Percentiles rank a stretch among this genome's conserved stretches.
Evolutionary conservation across 495 filamentous ascomycete genomes (phyloP).

Genomic region (Aspergillus ostianus): DNA sequence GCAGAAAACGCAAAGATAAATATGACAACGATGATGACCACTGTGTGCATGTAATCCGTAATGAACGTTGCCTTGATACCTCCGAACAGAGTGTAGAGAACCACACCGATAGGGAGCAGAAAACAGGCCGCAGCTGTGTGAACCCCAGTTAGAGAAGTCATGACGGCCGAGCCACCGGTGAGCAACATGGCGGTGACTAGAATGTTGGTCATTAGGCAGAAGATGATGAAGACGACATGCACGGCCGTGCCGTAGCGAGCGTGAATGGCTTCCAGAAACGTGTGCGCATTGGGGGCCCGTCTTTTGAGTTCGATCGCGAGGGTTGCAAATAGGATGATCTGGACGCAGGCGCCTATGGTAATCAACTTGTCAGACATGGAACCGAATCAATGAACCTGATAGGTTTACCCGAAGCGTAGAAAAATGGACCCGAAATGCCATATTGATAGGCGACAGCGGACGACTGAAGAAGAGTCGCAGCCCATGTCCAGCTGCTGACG

Average conservation of each 20-base stretch:
- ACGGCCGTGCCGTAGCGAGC: constrained; percentile 60
- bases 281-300: constrained; percentile 82
- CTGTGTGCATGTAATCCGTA: constrained; percentile 83
- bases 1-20: constrained; percentile 87
- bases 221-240: constrained; percentile 75
- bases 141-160: constrained; percentile 82
- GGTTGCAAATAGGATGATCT: constrained; percentile 85
- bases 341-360: constrained; percentile 49
- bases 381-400: background rate
- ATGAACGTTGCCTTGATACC: constrained; percentile 77
- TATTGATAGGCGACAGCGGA: constrained; percentile 88
- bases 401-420: constrained; percentile 63
- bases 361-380: background rate
- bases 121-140: constrained; percentile 87
- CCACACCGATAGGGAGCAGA: constrained; percentile 80
- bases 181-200: constrained; percentile 89
- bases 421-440: constrained; percentile 90
- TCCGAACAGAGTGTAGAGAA: constrained; percentile 75
- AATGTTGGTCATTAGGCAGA: constrained; percentile 81
- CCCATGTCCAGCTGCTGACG: constrained; percentile 94
- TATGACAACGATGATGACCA: constrained; percentile 84
- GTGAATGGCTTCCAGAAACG: constrained; percentile 76
- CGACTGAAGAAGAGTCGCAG: constrained; percentile 62
- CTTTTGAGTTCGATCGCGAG: constrained; percentile 92
- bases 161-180: constrained; percentile 85